Percentiles rank a stretch among this genome's conserved stretches.
phyloP scores from a whole-genome alignment of 1,139 yeast species.

The Zygotorulaspora mrakii region DNA sequence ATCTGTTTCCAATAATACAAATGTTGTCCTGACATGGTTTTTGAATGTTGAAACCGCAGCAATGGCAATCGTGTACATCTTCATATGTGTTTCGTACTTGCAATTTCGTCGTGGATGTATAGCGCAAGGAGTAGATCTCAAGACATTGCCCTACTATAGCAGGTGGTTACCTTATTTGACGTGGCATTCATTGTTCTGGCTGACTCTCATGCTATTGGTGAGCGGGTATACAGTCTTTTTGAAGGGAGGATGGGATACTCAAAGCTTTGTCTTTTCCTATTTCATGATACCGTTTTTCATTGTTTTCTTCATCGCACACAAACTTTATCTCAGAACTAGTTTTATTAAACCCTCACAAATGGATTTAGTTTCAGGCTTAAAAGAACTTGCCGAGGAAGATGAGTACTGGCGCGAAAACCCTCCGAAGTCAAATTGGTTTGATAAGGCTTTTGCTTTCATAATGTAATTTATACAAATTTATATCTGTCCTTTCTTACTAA shows the following conservation, averaged over 20 bases:
- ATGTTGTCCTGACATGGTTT: constrained; percentile 41
- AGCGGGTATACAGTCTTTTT: constrained; percentile 56
- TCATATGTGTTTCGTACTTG: constrained; percentile 43
- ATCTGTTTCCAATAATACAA: constrained; percentile 43
- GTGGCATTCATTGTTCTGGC: constrained; percentile 43
- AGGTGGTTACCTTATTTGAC: constrained; percentile 46
- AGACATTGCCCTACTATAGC: constrained; percentile 45
- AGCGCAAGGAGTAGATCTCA: constrained; percentile 44
- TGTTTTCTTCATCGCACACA: constrained; percentile 43
- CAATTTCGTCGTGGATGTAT: too few relatives aligned
- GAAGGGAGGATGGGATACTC: constrained; percentile 37
- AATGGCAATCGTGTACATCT: constrained; percentile 39
- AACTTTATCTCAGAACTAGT: too few relatives aligned
- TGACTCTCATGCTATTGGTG: constrained; percentile 44
- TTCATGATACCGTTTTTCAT: constrained; percentile 51
- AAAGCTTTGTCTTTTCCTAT: constrained; percentile 55
- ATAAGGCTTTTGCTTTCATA: too few relatives aligned
- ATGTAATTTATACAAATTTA: too few relatives aligned
- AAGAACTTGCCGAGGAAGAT: too few relatives aligned
- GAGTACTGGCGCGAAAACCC: too few relatives aligned
- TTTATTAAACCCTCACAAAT: too few relatives aligned
- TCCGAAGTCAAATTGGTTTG: too few relatives aligned
- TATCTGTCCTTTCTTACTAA: too few relatives aligned
- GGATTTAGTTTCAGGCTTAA: too few relatives aligned
- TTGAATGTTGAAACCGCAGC: constrained; percentile 40